A percentile compares a stretch with the other conserved stretches of the same genome.
These are phyloP conservation scores for Trametes villosa DNA, from an alignment of 768 basidiomycete species.

Conservation along the genomic window DNA sequence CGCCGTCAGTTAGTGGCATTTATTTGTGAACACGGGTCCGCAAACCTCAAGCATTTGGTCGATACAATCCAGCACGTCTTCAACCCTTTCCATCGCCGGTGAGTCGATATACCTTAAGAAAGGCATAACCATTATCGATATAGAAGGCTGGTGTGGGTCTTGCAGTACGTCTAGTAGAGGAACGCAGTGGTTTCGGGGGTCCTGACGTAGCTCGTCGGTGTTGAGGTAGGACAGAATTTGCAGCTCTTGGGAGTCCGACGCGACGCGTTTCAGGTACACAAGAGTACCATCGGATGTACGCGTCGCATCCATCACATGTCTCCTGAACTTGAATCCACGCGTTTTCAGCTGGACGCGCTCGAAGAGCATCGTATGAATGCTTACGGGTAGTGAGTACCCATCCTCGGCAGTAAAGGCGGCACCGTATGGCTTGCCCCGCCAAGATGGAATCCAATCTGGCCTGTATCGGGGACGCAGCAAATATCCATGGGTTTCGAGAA, in stretches of 20 bases:
- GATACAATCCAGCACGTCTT: slow-evolving; percentile 3
- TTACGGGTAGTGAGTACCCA: background rate
- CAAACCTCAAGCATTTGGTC: slow-evolving; percentile 5
- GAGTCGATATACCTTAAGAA: slow-evolving; percentile 1
- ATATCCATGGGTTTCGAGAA: slow-evolving; percentile 25
- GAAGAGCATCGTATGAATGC: background rate
- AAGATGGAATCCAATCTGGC: slow-evolving; percentile 37
- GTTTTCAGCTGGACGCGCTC: too few relatives aligned
- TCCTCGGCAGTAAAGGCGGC: slow-evolving; percentile 2
- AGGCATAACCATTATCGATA: background rate
- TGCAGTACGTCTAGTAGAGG: slow-evolving; percentile 24
- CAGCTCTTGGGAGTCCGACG: slow-evolving; percentile 6
- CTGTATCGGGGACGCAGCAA: slow-evolving; percentile 33
- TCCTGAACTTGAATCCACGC: too few relatives aligned
- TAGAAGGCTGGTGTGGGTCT: background rate
- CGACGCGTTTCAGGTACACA: slow-evolving; percentile 23
- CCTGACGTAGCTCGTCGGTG: slow-evolving; percentile 11
- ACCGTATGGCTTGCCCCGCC: slow-evolving; percentile 22
- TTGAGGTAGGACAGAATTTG: slow-evolving; percentile 16
- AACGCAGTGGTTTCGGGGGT: slow-evolving; percentile 29
- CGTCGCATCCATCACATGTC: slow-evolving; percentile 23
- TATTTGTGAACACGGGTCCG: background rate
- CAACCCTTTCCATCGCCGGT: background rate
- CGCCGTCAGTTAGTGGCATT: background rate
- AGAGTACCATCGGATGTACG: slow-evolving; percentile 22